These are phyloP conservation scores for Arthrobotrys conoides DNA, from an alignment of 2,329 filamentous ascomycete genomes.

Conservation along the genomic window DNA sequence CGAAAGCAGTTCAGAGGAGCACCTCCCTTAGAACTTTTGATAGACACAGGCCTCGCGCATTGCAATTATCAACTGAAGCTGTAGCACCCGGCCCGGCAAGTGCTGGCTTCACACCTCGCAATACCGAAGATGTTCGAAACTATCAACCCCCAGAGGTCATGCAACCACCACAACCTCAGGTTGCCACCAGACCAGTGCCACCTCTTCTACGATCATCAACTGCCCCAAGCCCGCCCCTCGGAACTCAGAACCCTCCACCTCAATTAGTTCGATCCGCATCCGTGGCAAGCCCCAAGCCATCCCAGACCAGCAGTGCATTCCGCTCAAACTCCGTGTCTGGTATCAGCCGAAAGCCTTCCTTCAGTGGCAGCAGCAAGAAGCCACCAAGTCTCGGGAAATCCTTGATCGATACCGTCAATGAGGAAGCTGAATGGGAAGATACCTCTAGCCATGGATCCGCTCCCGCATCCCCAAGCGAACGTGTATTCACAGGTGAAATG, in stretches of 20 bases:
- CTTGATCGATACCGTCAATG: constrained; percentile 63
- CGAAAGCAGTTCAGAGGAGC: constrained; percentile 56
- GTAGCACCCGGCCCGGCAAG: constrained; percentile 53
- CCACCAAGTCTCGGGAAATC: constrained; percentile 59
- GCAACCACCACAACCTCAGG: constrained; percentile 25
- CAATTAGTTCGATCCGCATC: constrained; percentile 48
- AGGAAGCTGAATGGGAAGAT: constrained; percentile 64
- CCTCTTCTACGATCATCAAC: constrained; percentile 45
- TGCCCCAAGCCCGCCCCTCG: constrained; percentile 51
- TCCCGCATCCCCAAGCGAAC: constrained; percentile 67
- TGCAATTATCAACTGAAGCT: constrained; percentile 52
- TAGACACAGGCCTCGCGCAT: constrained; percentile 49
- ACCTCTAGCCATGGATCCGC: constrained; percentile 61
- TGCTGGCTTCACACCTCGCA: constrained; percentile 52
- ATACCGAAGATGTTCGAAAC: constrained; percentile 43
- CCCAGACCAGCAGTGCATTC: constrained; percentile 27
- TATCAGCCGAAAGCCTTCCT: constrained; percentile 31
- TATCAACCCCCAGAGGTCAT: constrained; percentile 39
- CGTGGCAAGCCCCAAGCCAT: constrained; percentile 40
- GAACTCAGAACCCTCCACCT: constrained; percentile 39
- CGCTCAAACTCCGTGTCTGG: constrained; percentile 55
- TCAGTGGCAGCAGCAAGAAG: constrained; percentile 39
- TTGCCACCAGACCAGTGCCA: constrained; percentile 3
- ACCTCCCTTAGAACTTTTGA: constrained; percentile 56
- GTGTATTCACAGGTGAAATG: constrained; percentile 87